phyloP scores from a whole-genome alignment of 139 green algal species.

The Picochlorum costavermella region DNA sequence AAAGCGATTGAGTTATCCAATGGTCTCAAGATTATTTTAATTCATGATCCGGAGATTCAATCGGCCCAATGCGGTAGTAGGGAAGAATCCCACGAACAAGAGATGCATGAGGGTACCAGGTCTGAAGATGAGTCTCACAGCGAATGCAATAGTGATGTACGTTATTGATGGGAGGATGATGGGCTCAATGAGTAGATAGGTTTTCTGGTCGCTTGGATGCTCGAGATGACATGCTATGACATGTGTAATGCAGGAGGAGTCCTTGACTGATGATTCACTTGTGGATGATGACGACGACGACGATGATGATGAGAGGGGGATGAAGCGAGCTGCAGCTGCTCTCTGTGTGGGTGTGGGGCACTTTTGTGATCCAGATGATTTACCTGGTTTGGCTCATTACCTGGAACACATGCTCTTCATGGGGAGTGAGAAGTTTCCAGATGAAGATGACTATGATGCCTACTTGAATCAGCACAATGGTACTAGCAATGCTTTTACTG shows the following conservation, averaged over 20 bases:
- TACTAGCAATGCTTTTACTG: constrained; percentile 88
- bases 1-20: constrained; percentile 60
- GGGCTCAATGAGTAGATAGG: neutral
- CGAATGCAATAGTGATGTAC: neutral
- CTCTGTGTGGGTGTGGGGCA: constrained; percentile 81
- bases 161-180: neutral
- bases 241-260: no score
- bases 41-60: constrained; percentile 80
- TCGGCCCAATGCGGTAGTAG: neutral
- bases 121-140: constrained; percentile 15
- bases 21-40: constrained; percentile 67
- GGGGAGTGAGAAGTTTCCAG: constrained; percentile 82
- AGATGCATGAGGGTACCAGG: constrained; percentile 8
- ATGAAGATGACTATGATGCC: constrained; percentile 95
- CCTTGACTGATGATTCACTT: no score
- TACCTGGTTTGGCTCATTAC: constrained; percentile 83
- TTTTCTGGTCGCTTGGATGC: neutral
- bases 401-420: constrained; percentile 99
- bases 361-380: constrained; percentile 73
- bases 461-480: constrained; percentile 80
- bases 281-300: no score
- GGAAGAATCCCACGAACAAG: constrained; percentile 20
- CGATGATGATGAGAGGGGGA: neutral
- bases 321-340: constrained; percentile 77
- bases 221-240: no score